A percentile compares a stretch with the other conserved stretches of the same genome.
These are phyloP conservation scores for Carex myosuroides DNA, from an alignment of 176 grass and related monocot genomes.

Conservation along the genomic window DNA sequence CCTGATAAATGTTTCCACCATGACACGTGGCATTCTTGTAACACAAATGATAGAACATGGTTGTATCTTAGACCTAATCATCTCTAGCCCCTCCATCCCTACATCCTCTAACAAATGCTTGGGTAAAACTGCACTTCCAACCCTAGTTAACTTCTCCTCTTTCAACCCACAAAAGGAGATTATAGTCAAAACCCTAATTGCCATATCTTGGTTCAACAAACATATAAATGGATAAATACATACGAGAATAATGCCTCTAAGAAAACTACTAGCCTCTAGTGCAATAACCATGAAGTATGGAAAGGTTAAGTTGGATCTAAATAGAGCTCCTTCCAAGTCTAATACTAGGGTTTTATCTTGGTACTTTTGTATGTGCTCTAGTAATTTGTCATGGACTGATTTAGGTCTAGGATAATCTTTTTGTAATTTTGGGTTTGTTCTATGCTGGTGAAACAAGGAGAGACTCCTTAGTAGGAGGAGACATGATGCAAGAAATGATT, in stretches of 20 bases:
- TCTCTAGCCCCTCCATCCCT: constrained; percentile 55
- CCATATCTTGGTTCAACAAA: constrained; percentile 34
- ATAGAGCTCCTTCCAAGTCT: constrained; percentile 63
- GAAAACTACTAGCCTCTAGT: constrained; percentile 58
- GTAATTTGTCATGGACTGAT: background rate
- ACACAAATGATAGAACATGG: constrained; percentile 38
- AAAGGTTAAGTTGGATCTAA: constrained; percentile 57
- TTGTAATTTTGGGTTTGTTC: constrained; percentile 10
- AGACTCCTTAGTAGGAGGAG: constrained; percentile 27
- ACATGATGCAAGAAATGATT: constrained; percentile 33
- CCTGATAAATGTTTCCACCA: constrained; percentile 58
- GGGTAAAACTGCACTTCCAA: constrained; percentile 47
- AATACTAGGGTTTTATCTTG: constrained; percentile 35
- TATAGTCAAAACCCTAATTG: constrained; percentile 42
- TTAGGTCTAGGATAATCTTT: constrained; percentile 8
- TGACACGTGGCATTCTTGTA: constrained; percentile 43
- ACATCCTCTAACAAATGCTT: constrained; percentile 77
- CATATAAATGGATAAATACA: constrained; percentile 42
- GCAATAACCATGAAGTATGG: constrained; percentile 82
- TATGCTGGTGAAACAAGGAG: constrained; percentile 14
- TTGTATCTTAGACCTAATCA: constrained; percentile 16
- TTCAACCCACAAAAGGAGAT: constrained; percentile 53
- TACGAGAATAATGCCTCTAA: constrained; percentile 61
- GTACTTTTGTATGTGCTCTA: constrained; percentile 7
- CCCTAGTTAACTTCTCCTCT: constrained; percentile 34